A percentile compares a stretch with the other conserved stretches of the same genome.
These are phyloP conservation scores for Pyrus pyrifolia DNA, from an alignment of 306 rosid genomes.

Conservation along the genomic window DNA sequence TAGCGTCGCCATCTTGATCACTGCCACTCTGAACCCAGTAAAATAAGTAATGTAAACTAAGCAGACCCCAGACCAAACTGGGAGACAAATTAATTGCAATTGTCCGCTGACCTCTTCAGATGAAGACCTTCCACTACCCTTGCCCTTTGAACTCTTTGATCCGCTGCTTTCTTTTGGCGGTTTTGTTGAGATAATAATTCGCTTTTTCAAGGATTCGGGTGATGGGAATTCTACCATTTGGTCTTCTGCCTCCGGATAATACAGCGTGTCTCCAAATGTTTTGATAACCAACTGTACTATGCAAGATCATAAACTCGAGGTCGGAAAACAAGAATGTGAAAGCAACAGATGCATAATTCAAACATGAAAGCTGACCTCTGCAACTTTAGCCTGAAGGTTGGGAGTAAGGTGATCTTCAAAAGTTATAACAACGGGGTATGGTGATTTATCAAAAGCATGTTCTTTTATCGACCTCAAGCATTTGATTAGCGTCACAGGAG, in stretches of 20 bases:
- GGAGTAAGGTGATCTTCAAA: slow-evolving; percentile 85
- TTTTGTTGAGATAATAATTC: slow-evolving; percentile 74
- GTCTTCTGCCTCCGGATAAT: slow-evolving; percentile 48
- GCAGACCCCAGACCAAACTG: slow-evolving; percentile 9
- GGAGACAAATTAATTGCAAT: neutral
- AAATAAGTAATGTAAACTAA: slow-evolving; percentile 1
- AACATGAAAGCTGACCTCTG: slow-evolving; percentile 45
- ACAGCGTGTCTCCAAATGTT: slow-evolving; percentile 66
- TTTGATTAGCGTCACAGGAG: slow-evolving; percentile 69
- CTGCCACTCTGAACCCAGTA: slow-evolving; percentile 38
- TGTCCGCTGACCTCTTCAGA: slow-evolving; percentile 47
- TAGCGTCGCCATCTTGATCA: slow-evolving; percentile 36
- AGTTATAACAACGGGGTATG: slow-evolving; percentile 78
- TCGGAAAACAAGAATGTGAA: neutral
- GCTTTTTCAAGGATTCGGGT: slow-evolving; percentile 66
- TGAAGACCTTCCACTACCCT: slow-evolving; percentile 41
- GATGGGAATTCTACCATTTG: slow-evolving; percentile 60
- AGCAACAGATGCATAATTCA: neutral
- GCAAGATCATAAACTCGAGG: slow-evolving; percentile 6
- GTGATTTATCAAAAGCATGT: slow-evolving; percentile 72
- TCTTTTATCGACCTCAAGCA: slow-evolving; percentile 84
- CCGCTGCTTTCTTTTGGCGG: slow-evolving; percentile 67
- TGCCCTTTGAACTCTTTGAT: slow-evolving; percentile 24
- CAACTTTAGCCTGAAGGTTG: slow-evolving; percentile 77
- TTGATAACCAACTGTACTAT: slow-evolving; percentile 50